Percentiles rank a stretch among this genome's conserved stretches.
Evolutionary conservation across 2,329 filamentous ascomycete species (phyloP).

Genomic region (Stenocarpella maydis): DNA sequence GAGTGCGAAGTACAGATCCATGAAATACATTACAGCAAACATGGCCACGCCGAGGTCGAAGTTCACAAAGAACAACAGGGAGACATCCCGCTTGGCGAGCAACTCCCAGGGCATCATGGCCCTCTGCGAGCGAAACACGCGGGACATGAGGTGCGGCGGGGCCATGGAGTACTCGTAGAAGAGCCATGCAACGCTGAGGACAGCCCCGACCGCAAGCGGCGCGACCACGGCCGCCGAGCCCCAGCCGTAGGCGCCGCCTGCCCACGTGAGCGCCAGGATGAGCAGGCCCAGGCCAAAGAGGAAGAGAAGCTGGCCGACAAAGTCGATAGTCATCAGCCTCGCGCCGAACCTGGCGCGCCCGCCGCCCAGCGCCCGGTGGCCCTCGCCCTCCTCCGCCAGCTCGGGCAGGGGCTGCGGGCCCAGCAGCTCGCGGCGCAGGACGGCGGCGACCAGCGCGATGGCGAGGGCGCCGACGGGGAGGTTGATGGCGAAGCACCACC

Average conservation of each 20-base stretch:
- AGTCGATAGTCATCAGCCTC: slow-evolving; percentile 63
- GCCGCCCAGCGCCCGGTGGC: slow-evolving; percentile 37
- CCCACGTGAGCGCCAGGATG: slow-evolving; percentile 65
- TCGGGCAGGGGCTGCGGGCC: slow-evolving; percentile 58
- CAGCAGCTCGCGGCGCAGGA: slow-evolving; percentile 67
- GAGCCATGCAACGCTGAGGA: slow-evolving; percentile 53
- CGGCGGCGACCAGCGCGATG: slow-evolving; percentile 61
- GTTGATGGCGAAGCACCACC: slow-evolving; percentile 73
- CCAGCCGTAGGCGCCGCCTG: slow-evolving; percentile 60
- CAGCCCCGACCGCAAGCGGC: slow-evolving; percentile 55
- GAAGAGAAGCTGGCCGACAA: slow-evolving; percentile 64
- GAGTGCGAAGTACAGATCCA: slow-evolving; percentile 72
- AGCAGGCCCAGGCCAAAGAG: slow-evolving; percentile 62
- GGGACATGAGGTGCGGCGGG: slow-evolving; percentile 55
- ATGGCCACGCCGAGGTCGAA: slow-evolving; percentile 66
- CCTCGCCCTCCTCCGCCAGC: slow-evolving; percentile 49
- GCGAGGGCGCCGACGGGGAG: slow-evolving; percentile 63
- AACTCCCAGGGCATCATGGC: slow-evolving; percentile 72
- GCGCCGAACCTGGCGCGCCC: slow-evolving; percentile 46
- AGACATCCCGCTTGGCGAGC: slow-evolving; percentile 64
- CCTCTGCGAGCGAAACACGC: slow-evolving; percentile 60
- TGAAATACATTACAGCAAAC: slow-evolving; percentile 69
- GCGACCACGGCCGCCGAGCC: slow-evolving; percentile 56
- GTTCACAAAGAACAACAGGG: slow-evolving; percentile 69
- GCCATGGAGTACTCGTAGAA: slow-evolving; percentile 64